Percentiles rank a stretch among this genome's conserved stretches.
Evolutionary conservation across 495 filamentous ascomycete species (phyloP).

Genomic region (Neurospora sp.): DNA sequence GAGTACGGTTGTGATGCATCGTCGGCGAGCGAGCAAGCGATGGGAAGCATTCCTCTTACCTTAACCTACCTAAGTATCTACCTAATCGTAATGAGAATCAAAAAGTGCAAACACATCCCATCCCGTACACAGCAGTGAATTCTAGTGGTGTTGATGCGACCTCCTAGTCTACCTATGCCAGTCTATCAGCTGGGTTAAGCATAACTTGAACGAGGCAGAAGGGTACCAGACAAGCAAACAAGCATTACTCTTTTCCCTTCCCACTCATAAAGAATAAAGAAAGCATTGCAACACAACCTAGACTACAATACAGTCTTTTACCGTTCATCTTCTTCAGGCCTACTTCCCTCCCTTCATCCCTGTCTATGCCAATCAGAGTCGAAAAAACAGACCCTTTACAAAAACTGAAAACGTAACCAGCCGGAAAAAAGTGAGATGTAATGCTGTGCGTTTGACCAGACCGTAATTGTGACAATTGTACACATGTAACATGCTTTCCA

Average conservation of each 20-base stretch:
- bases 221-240: not conserved
- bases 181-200: not conserved
- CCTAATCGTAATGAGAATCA: not conserved
- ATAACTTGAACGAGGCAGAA: not conserved
- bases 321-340: constrained; percentile 14
- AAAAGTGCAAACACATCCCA: not conserved
- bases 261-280: not conserved
- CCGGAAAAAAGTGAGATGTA: not conserved
- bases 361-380: not conserved
- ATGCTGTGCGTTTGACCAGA: not conserved
- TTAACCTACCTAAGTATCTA: not conserved
- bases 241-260: not conserved
- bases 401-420: constrained; percentile 23
- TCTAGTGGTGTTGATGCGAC: not conserved
- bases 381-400: not conserved
- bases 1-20: not conserved
- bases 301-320: constrained; percentile 37
- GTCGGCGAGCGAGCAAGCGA: not conserved
- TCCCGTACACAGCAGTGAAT: not conserved
- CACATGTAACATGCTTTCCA: constrained; percentile 22
- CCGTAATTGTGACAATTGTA: constrained; percentile 32
- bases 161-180: not conserved
- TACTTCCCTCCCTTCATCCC: not conserved
- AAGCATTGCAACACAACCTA: constrained; percentile 27
- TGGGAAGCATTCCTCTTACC: not conserved